Evolutionary conservation across 805 yeast species (phyloP), one percentile per base, ranked within the genome.

Genomic region (Wickerhamomyces hampshirensis): DNA sequence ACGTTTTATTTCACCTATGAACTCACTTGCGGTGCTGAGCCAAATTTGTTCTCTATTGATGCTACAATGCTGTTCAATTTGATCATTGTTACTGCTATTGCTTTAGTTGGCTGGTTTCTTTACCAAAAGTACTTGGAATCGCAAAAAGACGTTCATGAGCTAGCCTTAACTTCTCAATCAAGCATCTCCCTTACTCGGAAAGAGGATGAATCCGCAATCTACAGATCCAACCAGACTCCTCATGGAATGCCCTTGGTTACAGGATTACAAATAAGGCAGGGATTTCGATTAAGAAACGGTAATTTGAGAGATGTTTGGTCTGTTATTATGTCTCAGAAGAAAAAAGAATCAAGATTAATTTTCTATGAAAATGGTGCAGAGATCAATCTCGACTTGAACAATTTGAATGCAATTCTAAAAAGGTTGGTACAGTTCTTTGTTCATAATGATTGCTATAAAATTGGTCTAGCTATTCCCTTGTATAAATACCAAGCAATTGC

Each of bases 241-340:
- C 78, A 75, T 53, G 84, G 86, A 5, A 55, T 74, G 40, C 81
- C 84, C 1, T 65, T 88, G 38, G 67, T 80, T 16, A 71, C 84
- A 3, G 94, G 94, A 0, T 60, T 84, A 37, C 75, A 76, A 31
- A 71, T 88, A 17, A 69, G 85, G 29, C 66, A 72, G 18, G 78
- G 75, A 24, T 83, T 80, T 55, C 73, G 72, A 44, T 53, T 82
- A 16, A 66, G 95, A 47, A 81, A 84, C 55, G 96, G 96, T 4
- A 79, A 75, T 46, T 55, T 86, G 39, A 70, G 73, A 43, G 96
- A 86, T 61, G 54, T 85, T 4, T 85, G 93, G 89, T 73, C 68
- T 36, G 60, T 78, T 11, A 68, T 72, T 9, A 52, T 63, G 56
- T 53, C 55, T 24, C 51, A 55, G 14, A 45, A 55, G 23, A 44